Percentiles rank a stretch among this genome's conserved stretches.
phyloP scores from a whole-genome alignment of 495 filamentous ascomycete species.

The Tuber calosporum region DNA sequence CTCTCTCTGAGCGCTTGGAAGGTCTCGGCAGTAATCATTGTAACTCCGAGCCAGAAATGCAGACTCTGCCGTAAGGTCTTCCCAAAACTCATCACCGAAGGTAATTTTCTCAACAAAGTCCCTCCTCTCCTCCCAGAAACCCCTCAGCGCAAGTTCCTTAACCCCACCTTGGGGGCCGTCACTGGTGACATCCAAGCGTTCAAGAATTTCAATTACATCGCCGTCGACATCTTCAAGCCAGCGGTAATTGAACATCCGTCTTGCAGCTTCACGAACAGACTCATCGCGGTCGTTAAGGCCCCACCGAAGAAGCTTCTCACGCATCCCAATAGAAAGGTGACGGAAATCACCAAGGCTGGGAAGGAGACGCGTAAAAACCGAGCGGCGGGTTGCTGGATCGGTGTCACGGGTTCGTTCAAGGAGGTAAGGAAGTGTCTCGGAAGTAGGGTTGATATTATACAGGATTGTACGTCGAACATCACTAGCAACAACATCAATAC shows the following conservation, averaged over 20 bases:
- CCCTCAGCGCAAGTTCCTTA: conserved; percentile 81
- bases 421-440: conserved; percentile 77
- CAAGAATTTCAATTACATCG: conserved; percentile 76
- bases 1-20: conserved; percentile 51
- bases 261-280: conserved; percentile 84
- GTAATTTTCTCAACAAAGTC: conserved; percentile 76
- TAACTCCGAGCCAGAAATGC: conserved; percentile 83
- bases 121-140: conserved; percentile 89
- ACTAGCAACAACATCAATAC: background rate
- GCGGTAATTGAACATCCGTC: conserved; percentile 79
- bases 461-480: conserved; percentile 80
- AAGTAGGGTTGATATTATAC: conserved; percentile 75
- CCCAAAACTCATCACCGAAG: conserved; percentile 84
- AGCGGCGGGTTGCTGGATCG: conserved; percentile 72
- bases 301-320: conserved; percentile 93
- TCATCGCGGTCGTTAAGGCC: conserved; percentile 91
- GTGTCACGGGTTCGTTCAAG: conserved; percentile 85
- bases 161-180: conserved; percentile 85
- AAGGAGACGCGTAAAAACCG: conserved; percentile 78
- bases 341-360: conserved; percentile 92
- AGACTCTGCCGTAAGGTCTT: conserved; percentile 73
- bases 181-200: conserved; percentile 87
- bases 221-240: conserved; percentile 94
- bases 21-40: conserved; percentile 75
- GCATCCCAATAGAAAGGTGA: conserved; percentile 87